These are phyloP conservation scores for Lactifluus volemus DNA, from an alignment of 768 basidiomycete species.

Conservation along the genomic window DNA sequence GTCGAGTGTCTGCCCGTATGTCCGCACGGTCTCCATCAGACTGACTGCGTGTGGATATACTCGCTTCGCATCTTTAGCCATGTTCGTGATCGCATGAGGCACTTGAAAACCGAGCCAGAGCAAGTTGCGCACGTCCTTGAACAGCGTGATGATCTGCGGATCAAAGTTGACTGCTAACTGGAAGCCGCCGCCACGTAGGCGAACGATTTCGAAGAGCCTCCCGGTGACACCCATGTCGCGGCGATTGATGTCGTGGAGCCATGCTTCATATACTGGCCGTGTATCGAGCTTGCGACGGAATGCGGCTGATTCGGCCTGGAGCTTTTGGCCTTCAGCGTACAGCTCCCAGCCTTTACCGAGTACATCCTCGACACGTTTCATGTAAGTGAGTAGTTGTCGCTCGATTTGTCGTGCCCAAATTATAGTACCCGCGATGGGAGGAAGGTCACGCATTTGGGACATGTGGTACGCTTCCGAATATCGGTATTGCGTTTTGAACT, in stretches of 20 bases:
- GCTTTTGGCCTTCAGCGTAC: conserved; percentile 97
- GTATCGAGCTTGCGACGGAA: conserved; percentile 98
- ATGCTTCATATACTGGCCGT: conserved; percentile 88
- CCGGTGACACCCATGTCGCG: conserved; percentile 90
- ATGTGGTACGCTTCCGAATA: conserved; percentile 95
- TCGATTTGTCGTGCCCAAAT: conserved; percentile 99
- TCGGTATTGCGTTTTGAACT: conserved; percentile 96
- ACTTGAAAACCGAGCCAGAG: conserved; percentile 96
- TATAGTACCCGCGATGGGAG: conserved; percentile 96
- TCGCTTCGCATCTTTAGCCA: conserved; percentile 97
- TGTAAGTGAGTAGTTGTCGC: conserved; percentile 89
- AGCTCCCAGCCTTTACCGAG: conserved; percentile 97
- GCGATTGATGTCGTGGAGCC: conserved; percentile 91
- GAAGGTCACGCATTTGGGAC: conserved; percentile 97
- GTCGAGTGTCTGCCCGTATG: conserved; percentile 92
- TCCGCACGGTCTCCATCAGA: conserved; percentile 97
- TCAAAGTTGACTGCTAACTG: conserved; percentile 97
- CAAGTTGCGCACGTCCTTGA: conserved; percentile 96
- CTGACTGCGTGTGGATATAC: conserved; percentile 98
- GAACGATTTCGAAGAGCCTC: conserved; percentile 85
- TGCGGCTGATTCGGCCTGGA: conserved; percentile 82
- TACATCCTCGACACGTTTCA: conserved; percentile 98
- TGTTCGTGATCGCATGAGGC: conserved; percentile 87
- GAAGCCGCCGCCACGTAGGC: conserved; percentile 61
- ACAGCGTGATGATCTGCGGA: conserved; percentile 94